Evolutionary conservation across 306 rosid species (phyloP), one percentile per base, ranked within the genome.

Genomic region (Crataegus laevigata): DNA sequence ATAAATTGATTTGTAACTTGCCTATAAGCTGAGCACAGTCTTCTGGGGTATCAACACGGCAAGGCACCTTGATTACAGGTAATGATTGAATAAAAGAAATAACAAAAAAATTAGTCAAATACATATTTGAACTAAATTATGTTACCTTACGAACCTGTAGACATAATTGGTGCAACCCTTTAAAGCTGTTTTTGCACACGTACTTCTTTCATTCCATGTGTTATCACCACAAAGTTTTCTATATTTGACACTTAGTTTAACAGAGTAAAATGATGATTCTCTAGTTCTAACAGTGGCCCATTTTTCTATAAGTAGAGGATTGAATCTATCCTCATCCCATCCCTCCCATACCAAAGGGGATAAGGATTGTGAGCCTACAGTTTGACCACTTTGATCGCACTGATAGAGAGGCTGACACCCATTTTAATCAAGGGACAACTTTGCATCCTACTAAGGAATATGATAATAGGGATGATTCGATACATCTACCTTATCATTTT

Each of bases 1-100:
- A 72, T 66, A 29, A 36, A 42, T 29, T 70, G 55, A 54, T 62
- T 79, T 55, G 63, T 45, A 42, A 76, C 87, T 88, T 83, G 86
- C 97, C 94, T 78, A 90, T 90, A 50, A 92, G 84, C 68, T 79
- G 82, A 72, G 98, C 98, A 71, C 86, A 91, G 22, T 88, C 96
- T 85, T 89, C 93, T 6, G 94, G 91, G 75, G 87, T 78, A 69
- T 93, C 97, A 8, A 93, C 80, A 67, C 93, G 91, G 78, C 93
- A 89, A 61, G 93, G 91, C 58, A 83, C 97, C 97, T 91, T 76
- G 61, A 84, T 72, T 77, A 52, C 82, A 67, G 50, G 74, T 57
- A 74, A 70, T 54, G 81, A 82, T 25, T 72, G 63, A 73, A 76
- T 22, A 80, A 65, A 67, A 57, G 71, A 45, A 45, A 14, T 5